Evolutionary conservation across 169 alveolate genomes (phyloP).

Genomic region (Plasmodium knowlesi): DNA sequence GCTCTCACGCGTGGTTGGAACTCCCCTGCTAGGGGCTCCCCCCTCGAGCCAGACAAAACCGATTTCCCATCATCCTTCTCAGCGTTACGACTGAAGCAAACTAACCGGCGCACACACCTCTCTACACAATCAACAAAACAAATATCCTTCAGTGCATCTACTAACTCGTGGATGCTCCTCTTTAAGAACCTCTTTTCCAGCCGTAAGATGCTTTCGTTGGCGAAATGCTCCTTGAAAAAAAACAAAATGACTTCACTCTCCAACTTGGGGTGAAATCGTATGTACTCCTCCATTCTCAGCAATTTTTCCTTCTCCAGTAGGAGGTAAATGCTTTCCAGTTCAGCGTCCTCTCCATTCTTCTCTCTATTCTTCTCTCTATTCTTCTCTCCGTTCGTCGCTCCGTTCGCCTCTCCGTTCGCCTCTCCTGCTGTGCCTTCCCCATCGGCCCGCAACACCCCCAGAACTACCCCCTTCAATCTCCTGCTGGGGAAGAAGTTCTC

Average conservation of each 20-base stretch:
- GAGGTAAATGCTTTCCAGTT: not conserved
- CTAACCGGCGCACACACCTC: not conserved
- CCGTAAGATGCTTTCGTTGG: constrained; percentile 19
- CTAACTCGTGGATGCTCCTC: constrained; percentile 7
- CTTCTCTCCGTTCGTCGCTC: not conserved
- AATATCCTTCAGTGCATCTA: constrained; percentile 34
- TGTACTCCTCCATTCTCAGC: constrained; percentile 9
- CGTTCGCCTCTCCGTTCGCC: not conserved
- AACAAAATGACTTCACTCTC: constrained; percentile 30
- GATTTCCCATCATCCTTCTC: not conserved
- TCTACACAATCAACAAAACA: constrained; percentile 29
- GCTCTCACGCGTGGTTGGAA: not conserved
- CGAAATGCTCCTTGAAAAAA: constrained; percentile 54
- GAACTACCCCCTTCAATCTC: not conserved
- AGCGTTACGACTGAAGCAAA: not conserved
- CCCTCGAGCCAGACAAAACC: not conserved
- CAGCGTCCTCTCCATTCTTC: not conserved
- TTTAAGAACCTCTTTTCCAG: not conserved
- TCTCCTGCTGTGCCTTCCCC: not conserved
- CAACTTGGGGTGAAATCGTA: constrained; percentile 15
- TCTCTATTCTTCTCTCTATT: not conserved
- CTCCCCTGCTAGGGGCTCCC: not conserved
- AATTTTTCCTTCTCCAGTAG: not conserved
- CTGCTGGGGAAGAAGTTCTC: constrained; percentile 2
- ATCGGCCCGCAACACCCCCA: not conserved